A percentile compares a stretch with the other conserved stretches of the same genome.
Evolutionary conservation across 345 rosid genomes (phyloP).

Genomic region (Aegle marmelos): DNA sequence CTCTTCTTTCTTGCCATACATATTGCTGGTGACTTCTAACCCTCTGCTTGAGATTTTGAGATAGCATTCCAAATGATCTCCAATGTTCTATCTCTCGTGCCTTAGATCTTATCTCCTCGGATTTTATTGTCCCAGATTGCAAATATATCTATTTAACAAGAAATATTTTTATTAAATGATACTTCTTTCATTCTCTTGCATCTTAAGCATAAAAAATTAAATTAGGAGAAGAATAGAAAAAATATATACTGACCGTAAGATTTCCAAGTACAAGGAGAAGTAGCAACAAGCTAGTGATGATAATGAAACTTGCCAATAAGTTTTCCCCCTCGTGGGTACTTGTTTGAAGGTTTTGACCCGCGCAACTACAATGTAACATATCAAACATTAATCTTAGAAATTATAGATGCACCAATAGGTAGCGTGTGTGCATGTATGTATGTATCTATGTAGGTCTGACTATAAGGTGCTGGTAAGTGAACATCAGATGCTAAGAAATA

Average conservation of each 20-base stretch:
- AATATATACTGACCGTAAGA: constrained; percentile 41
- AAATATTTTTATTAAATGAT: not conserved
- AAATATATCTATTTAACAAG: not conserved
- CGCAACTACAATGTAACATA: not conserved
- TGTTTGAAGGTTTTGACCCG: constrained; percentile 51
- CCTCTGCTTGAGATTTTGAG: constrained; percentile 25
- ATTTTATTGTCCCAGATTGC: not conserved
- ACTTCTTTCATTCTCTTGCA: not conserved
- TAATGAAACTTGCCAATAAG: constrained; percentile 43
- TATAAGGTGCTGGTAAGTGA: no score
- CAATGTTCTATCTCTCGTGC: constrained; percentile 33
- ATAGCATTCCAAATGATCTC: constrained; percentile 26
- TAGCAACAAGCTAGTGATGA: constrained; percentile 42
- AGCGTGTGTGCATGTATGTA: no score
- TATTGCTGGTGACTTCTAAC: constrained; percentile 31
- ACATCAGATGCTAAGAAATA: no score
- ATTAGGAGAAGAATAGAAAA: not conserved
- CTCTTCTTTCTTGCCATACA: constrained; percentile 36
- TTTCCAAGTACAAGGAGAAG: constrained; percentile 49
- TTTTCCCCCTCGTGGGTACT: constrained; percentile 50
- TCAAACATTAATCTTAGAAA: no score
- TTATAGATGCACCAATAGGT: no score
- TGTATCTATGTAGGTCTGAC: no score
- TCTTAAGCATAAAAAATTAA: not conserved
- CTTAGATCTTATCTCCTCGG: not conserved